Conservation (phyloP, 2,329 filamentous ascomycete genomes). For the Karstenula rhodostoma region DNA sequence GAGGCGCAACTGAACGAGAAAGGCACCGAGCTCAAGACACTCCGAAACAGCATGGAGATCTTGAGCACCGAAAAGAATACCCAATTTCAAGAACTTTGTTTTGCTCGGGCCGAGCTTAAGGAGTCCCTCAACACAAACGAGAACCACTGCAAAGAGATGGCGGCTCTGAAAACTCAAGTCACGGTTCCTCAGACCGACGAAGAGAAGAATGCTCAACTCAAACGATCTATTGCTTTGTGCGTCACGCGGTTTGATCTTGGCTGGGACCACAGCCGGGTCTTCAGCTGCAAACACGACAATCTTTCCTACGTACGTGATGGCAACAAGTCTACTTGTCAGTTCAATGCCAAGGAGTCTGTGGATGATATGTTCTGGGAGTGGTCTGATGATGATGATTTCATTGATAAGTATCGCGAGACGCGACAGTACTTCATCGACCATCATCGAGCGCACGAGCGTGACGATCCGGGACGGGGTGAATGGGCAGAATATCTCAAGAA, state of each 20-base stretch:
- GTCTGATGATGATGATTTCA: conserved; percentile 8
- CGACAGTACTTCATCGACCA: conserved; percentile 15
- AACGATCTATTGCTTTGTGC: not conserved
- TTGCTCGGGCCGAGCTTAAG: not conserved
- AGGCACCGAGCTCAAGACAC: not conserved
- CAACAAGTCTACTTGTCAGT: not conserved
- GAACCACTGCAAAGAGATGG: not conserved
- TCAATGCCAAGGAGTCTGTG: not conserved
- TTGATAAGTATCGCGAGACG: conserved; percentile 7
- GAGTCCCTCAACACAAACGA: not conserved
- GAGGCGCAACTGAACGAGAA: not conserved
- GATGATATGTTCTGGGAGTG: not conserved
- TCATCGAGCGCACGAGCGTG: conserved; percentile 20
- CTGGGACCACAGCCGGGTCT: not conserved
- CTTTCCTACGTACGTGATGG: not conserved
- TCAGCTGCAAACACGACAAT: not conserved
- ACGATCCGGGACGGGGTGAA: conserved; percentile 5
- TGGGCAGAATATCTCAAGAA: not conserved
- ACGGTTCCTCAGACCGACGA: too few relatives aligned
- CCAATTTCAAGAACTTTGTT: too few relatives aligned
- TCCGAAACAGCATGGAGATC: not conserved
- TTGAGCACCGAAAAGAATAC: not conserved
- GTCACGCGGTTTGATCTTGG: not conserved
- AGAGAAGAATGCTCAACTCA: not conserved
- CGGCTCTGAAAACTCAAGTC: not conserved